A percentile compares a stretch with the other conserved stretches of the same genome.
phyloP scores from a whole-genome alignment of 805 yeast species.

The Wickerhamiella brachini region DNA sequence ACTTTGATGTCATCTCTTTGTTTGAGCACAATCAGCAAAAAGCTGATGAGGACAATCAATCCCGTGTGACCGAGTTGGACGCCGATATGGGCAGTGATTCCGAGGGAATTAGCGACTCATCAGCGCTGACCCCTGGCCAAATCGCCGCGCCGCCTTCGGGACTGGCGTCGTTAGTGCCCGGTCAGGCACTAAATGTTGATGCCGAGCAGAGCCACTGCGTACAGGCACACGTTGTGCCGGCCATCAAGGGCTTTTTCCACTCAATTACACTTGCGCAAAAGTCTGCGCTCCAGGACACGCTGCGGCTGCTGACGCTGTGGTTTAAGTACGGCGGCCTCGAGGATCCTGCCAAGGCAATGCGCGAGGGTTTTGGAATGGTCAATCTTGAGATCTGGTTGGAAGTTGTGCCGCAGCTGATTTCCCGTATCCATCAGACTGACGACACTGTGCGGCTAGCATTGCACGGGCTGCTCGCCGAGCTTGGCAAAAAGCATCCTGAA shows the following conservation, averaged over 20 bases:
- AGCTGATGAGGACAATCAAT: conserved; percentile 6
- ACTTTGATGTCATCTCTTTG: conserved; percentile 82
- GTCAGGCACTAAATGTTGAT: conserved; percentile 18
- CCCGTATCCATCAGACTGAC: conserved; percentile 93
- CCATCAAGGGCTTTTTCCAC: conserved; percentile 89
- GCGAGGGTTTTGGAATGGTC: conserved; percentile 80
- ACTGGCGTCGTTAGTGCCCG: conserved; percentile 6
- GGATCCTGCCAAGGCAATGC: conserved; percentile 81
- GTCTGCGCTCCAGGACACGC: conserved; percentile 82
- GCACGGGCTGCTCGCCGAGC: conserved; percentile 64
- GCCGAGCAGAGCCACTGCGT: conserved; percentile 32
- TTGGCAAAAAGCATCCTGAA: conserved; percentile 94
- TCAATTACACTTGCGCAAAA: conserved; percentile 79
- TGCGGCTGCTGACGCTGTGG: conserved; percentile 85
- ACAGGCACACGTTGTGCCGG: conserved; percentile 85
- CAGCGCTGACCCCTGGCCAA: neutral
- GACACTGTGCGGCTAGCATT: conserved; percentile 68
- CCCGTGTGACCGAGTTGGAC: neutral
- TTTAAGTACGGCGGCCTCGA: conserved; percentile 88
- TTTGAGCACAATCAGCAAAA: conserved; percentile 21
- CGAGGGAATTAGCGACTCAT: neutral
- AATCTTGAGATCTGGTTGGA: conserved; percentile 89
- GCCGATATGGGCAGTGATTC: neutral
- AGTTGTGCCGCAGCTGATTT: conserved; percentile 88
- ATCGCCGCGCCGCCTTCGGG: neutral